Conservation (phyloP, 2,329 filamentous ascomycete species). For the Neofusicoccum sp. region DNA sequence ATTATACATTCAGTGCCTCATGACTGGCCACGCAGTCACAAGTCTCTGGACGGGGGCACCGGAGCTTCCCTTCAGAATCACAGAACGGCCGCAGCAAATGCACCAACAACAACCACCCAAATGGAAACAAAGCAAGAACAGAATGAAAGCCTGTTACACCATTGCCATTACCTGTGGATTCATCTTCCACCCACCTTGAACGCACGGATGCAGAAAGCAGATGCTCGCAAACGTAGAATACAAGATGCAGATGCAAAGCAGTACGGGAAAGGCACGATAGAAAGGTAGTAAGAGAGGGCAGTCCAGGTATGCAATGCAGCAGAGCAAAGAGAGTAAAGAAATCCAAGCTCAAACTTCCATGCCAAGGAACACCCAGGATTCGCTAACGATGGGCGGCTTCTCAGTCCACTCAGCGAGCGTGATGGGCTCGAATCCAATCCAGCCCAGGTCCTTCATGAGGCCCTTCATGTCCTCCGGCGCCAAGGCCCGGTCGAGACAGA, state of each 20-base stretch:
- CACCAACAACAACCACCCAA: not conserved
- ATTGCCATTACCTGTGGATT: not conserved
- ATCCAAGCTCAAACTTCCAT: constrained; percentile 69
- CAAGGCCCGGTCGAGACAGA: constrained; percentile 72
- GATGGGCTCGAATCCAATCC: constrained; percentile 87
- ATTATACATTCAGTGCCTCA: not conserved
- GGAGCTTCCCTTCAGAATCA: constrained; percentile 1
- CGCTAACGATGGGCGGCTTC: constrained; percentile 66
- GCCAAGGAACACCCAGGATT: constrained; percentile 81
- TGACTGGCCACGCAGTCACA: not conserved
- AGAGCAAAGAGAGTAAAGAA: not conserved
- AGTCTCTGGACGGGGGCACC: not conserved
- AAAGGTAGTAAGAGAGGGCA: not conserved
- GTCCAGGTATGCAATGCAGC: not conserved
- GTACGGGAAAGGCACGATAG: not conserved
- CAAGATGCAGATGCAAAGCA: not conserved
- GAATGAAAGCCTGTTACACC: not conserved
- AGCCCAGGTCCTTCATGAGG: constrained; percentile 80
- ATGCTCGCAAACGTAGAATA: constrained; percentile 16
- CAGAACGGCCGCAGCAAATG: not conserved
- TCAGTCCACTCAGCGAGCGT: constrained; percentile 77
- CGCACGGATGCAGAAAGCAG: constrained; percentile 4
- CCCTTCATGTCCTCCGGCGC: constrained; percentile 65
- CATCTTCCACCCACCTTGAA: not conserved
- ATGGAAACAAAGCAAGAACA: not conserved